Conservation (phyloP, 2,329 filamentous ascomycete species). For the Dissoconium aciculare region DNA sequence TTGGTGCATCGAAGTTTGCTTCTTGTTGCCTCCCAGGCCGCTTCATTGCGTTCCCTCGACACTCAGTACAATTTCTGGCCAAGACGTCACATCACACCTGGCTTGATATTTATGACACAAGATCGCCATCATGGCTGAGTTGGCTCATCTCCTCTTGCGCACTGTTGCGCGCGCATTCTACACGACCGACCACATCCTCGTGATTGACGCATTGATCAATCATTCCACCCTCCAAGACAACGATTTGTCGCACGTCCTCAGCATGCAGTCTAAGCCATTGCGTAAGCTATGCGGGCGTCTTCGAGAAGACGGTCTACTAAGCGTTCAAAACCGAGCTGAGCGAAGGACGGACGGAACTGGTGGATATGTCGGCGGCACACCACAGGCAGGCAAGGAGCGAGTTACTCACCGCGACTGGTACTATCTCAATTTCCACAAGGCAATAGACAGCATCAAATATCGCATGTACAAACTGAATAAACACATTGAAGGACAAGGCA, state of each 20-base stretch:
- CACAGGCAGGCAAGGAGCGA: constrained; percentile 21
- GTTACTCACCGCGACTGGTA: constrained; percentile 62
- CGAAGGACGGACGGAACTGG: constrained; percentile 21
- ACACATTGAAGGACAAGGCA: constrained; percentile 69
- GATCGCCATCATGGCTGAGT: constrained; percentile 34
- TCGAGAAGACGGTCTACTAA: constrained; percentile 71
- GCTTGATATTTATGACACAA: too few relatives aligned
- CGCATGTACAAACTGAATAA: constrained; percentile 78
- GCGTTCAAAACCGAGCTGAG: constrained; percentile 46
- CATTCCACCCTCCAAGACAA: constrained; percentile 66
- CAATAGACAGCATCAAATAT: constrained; percentile 94
- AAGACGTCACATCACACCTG: too few relatives aligned
- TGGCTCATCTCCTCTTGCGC: constrained; percentile 66
- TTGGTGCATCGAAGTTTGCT: too few relatives aligned
- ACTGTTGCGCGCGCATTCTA: constrained; percentile 79
- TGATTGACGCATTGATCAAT: constrained; percentile 64
- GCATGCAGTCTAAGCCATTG: constrained; percentile 66
- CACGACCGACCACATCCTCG: constrained; percentile 66
- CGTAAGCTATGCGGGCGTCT: constrained; percentile 78
- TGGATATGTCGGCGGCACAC: constrained; percentile 13
- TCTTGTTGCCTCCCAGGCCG: too few relatives aligned
- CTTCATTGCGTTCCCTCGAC: too few relatives aligned
- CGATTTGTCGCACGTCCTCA: constrained; percentile 74
- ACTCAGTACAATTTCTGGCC: too few relatives aligned
- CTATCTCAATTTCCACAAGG: constrained; percentile 87